Evolutionary conservation across 768 basidiomycete species (phyloP), one percentile per base, ranked within the genome.

Genomic region (Lepiota brunneoincarnata): DNA sequence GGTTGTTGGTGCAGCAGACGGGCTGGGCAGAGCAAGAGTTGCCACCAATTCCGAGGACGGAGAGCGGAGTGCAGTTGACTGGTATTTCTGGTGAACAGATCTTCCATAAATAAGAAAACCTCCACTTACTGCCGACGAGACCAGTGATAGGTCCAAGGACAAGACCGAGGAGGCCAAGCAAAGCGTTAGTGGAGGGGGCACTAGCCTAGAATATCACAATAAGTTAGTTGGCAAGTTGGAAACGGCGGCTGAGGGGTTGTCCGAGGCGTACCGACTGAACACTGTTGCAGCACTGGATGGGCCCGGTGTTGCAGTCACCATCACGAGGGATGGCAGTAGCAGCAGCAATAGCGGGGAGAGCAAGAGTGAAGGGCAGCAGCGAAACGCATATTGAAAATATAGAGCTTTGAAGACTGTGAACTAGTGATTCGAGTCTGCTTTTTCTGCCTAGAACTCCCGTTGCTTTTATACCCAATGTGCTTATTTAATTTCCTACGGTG

Each of bases 1-100:
- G 54, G 62, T 70, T 72, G 49, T 66, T 59, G 37, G 62, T 55
- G 67, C 73, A 74, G 66, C 73, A 74, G 6, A 72, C 68, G 20
- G 69, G 60, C 49, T 71, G 65, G 15, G 63, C 61, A 51, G 1
- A 36, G 61, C 69, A 70, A 34, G 15, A 49, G 23, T 49, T 59
- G 14, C 57, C 57, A 3, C 49, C 50, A 35, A 56, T 3, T 15
- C 57, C 64, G 41, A 66, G 23, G 39, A 54, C 47, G 21, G 41
- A 24, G 49, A 71, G 41, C 2, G 60, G 56, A 49, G 1, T 56
- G 58, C 72, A 73, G 1, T 21, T 2, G 1, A 62, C 18, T 37
- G 17, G 37, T 34, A 28, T 11, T 31, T 37, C 24, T 7, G 34
- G 4, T 28, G 46, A 26, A 15, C 42, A 24, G 20, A 2, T 37